These are phyloP conservation scores for Sherardia arvensis DNA, from an alignment of 257 asterid genomes.

Conservation along the genomic window DNA sequence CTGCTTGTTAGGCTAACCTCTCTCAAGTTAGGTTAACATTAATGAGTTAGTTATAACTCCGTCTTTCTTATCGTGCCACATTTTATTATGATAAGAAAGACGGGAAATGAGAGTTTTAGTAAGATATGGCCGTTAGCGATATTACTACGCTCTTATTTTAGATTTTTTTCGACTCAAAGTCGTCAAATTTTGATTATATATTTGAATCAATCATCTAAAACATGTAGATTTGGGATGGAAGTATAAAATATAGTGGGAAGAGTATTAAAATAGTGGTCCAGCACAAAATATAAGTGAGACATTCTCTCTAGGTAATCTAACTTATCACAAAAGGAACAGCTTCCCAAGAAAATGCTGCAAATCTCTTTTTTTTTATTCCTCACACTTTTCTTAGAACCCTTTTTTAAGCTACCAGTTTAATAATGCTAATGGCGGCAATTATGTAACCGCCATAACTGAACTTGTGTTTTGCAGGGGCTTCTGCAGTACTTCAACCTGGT, in stretches of 20 bases:
- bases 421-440: neutral
- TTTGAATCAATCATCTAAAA: no score
- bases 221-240: no score
- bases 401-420: no score
- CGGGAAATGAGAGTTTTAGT: no score
- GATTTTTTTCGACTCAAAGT: no score
- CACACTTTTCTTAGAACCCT: neutral
- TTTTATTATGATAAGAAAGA: no score
- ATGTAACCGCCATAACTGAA: neutral
- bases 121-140: no score
- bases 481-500: conserved; percentile 83
- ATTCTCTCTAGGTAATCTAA: neutral
- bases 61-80: no score
- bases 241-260: no score
- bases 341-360: neutral
- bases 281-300: neutral
- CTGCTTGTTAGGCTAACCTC: neutral
- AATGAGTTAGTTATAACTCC: neutral
- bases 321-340: neutral
- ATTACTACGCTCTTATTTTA: no score
- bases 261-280: no score
- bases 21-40: neutral
- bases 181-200: no score
- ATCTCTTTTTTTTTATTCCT: neutral
- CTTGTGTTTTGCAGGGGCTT: conserved; percentile 42